Evolutionary conservation across 139 green algal genomes (phyloP).

Genomic region (Chlamydomonas urium): DNA sequence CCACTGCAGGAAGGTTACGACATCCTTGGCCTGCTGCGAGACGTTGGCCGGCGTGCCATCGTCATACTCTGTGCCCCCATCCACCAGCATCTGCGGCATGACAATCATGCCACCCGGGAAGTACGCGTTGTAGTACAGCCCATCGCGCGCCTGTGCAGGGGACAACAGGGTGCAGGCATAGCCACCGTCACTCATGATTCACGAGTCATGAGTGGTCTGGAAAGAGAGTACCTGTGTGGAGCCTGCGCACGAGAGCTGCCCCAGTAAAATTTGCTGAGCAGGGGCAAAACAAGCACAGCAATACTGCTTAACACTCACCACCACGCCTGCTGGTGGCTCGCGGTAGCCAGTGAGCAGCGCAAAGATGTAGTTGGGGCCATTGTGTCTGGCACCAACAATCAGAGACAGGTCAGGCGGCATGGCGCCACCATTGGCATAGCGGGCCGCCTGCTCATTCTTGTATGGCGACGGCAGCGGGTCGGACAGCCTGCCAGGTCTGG

Average conservation of each 20-base stretch:
- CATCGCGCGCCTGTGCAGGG: slow-evolving; percentile 90
- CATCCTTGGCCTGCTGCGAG: slow-evolving; percentile 91
- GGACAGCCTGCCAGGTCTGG: slow-evolving; percentile 78
- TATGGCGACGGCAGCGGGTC: slow-evolving; percentile 90
- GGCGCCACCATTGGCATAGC: slow-evolving; percentile 94
- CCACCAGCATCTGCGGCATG: slow-evolving; percentile 96
- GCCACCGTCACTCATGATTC: no score
- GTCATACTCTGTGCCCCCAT: slow-evolving; percentile 97
- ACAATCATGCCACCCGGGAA: slow-evolving; percentile 97
- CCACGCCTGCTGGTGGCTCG: slow-evolving; percentile 91
- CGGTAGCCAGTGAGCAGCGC: slow-evolving; percentile 94
- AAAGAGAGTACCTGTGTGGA: no score
- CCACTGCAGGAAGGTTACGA: slow-evolving; percentile 91
- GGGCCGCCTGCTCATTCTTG: slow-evolving; percentile 82
- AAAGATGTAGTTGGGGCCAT: slow-evolving; percentile 98
- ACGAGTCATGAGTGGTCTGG: no score
- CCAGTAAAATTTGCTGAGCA: no score
- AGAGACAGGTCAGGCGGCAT: slow-evolving; percentile 97
- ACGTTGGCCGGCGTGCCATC: slow-evolving; percentile 90
- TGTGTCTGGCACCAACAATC: slow-evolving; percentile 93
- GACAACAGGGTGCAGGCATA: neutral
- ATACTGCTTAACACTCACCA: no score
- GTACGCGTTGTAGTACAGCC: slow-evolving; percentile 99
- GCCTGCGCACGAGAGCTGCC: no score
- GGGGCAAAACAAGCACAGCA: no score